Percentiles rank a stretch among this genome's conserved stretches.
phyloP scores from a whole-genome alignment of 345 rosid species.

The Excoecaria agallocha region DNA sequence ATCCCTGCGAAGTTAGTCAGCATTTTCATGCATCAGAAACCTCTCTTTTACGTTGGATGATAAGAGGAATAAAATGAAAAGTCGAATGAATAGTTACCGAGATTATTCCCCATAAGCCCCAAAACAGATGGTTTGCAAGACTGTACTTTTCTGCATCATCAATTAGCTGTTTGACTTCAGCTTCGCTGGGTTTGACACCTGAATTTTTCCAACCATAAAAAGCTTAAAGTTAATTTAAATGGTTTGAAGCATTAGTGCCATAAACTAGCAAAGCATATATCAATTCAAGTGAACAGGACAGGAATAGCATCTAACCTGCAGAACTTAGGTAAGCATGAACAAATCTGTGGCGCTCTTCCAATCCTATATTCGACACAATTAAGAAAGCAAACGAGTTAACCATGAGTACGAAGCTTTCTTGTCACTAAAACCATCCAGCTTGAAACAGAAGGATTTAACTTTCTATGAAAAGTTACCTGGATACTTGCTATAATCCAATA shows the following conservation, averaged over 20 bases:
- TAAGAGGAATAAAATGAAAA: neutral
- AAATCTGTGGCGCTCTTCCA: constrained; percentile 69
- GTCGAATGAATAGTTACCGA: constrained; percentile 41
- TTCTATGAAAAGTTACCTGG: constrained; percentile 49
- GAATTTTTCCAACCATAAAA: neutral
- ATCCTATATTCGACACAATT: constrained; percentile 40
- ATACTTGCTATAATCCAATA: constrained; percentile 61
- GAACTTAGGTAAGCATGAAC: constrained; percentile 53
- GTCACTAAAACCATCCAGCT: too few relatives aligned
- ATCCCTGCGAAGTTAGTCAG: constrained; percentile 39
- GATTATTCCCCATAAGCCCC: constrained; percentile 90
- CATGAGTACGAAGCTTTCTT: neutral
- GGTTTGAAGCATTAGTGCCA: neutral
- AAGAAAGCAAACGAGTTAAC: constrained; percentile 9
- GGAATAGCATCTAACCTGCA: constrained; percentile 44
- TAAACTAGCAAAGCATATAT: neutral
- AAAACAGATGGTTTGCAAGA: constrained; percentile 70
- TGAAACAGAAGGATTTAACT: neutral
- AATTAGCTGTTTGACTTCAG: constrained; percentile 37
- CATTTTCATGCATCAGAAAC: too few relatives aligned
- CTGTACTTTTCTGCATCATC: constrained; percentile 52
- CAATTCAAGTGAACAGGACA: neutral
- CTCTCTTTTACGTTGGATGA: too few relatives aligned
- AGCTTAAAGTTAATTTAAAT: neutral
- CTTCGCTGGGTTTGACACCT: constrained; percentile 46